Conservation (phyloP, 495 filamentous ascomycete genomes). For the Daldinia vernicosa region DNA sequence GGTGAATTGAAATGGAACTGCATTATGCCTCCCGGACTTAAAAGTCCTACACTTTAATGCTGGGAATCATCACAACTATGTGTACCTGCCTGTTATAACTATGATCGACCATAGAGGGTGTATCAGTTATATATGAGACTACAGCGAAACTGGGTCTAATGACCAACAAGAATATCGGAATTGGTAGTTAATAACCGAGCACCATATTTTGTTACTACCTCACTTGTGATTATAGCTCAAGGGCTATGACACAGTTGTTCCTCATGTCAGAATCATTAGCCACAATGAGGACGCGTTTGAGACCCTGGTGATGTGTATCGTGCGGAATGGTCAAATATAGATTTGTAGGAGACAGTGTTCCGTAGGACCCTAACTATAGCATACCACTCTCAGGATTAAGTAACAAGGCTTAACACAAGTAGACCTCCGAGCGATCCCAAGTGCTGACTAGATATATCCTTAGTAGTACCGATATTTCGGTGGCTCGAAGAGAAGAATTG, state of each 20-base stretch:
- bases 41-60: neutral
- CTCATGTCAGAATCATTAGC: neutral
- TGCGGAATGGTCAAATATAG: neutral
- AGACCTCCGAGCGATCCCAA: neutral
- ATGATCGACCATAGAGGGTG: neutral
- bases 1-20: too few species aligned
- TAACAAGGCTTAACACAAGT: neutral
- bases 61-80: neutral
- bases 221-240: neutral
- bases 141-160: neutral
- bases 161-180: neutral
- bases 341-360: neutral
- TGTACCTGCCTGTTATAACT: conserved; percentile 7
- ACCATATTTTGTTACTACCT: neutral
- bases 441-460: neutral
- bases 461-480: neutral
- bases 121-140: neutral
- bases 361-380: neutral
- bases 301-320: neutral
- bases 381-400: too few species aligned
- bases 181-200: neutral
- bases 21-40: too few species aligned
- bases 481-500: neutral
- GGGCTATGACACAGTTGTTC: neutral
- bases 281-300: neutral